phyloP scores from a whole-genome alignment of 176 grass and related monocot species.

The Musa itinerans region DNA sequence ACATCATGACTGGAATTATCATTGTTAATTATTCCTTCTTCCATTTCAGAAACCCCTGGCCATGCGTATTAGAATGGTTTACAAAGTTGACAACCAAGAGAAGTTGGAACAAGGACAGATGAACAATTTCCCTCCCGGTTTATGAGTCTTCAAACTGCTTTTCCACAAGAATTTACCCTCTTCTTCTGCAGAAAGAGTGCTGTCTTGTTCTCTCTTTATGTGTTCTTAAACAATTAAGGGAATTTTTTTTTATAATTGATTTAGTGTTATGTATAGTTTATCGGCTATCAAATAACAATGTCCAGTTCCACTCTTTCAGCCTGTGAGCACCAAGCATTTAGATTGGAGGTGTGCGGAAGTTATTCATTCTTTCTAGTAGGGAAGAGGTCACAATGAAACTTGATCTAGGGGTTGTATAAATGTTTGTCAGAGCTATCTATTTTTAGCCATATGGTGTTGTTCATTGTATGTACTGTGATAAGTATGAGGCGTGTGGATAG shows the following conservation, averaged over 20 bases:
- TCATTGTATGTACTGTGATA: background rate
- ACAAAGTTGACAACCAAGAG: conserved; percentile 79
- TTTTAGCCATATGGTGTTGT: background rate
- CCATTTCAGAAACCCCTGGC: conserved; percentile 66
- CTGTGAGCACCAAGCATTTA: background rate
- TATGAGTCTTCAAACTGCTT: conserved; percentile 27
- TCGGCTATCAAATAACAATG: background rate
- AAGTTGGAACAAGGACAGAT: conserved; percentile 91
- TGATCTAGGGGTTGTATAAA: background rate
- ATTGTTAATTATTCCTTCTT: conserved; percentile 13
- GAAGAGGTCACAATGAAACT: background rate
- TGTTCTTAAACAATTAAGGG: background rate
- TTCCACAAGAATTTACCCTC: background rate
- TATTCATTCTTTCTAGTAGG: background rate
- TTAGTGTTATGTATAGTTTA: conserved; percentile 4
- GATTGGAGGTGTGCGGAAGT: background rate
- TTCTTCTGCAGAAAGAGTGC: background rate
- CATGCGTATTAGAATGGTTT: conserved; percentile 82
- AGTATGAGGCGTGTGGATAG: background rate
- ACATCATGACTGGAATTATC: background rate
- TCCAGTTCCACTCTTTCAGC: background rate
- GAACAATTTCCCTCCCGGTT: conserved; percentile 75
- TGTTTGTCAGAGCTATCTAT: conserved; percentile 2
- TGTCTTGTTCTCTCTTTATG: background rate
- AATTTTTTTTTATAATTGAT: conserved; percentile 2